Conservation (phyloP, 2,329 filamentous ascomycete genomes). For the Ramularia endophylla region DNA sequence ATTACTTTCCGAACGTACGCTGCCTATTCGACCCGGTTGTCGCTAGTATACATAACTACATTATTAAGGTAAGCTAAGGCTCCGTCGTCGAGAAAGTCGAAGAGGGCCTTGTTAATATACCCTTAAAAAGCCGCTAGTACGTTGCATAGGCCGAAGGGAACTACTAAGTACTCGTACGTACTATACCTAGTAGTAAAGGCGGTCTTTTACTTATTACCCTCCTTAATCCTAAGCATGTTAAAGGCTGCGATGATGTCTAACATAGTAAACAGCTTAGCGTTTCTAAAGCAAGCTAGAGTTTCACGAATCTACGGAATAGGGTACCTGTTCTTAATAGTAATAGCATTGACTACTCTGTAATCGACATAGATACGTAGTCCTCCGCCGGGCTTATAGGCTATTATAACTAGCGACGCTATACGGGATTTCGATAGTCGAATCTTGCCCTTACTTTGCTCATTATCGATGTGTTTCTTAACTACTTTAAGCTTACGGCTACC, state of each 20-base stretch:
- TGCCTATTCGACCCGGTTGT: constrained; percentile 20
- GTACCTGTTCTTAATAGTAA: constrained; percentile 27
- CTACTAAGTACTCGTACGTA: constrained; percentile 21
- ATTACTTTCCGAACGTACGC: constrained; percentile 23
- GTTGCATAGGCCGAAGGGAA: constrained; percentile 24
- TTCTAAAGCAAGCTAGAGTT: constrained; percentile 14
- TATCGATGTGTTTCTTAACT: too few species aligned
- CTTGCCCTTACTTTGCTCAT: background rate
- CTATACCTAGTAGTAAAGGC: too few species aligned
- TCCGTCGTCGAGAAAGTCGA: constrained; percentile 21
- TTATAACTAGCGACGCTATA: background rate
- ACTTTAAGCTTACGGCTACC: too few species aligned
- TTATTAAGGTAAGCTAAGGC: constrained; percentile 23
- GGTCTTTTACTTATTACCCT: too few species aligned
- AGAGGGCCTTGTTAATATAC: constrained; percentile 23
- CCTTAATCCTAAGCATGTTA: too few species aligned
- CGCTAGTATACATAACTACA: constrained; percentile 27
- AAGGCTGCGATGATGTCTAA: too few species aligned
- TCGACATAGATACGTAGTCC: too few species aligned
- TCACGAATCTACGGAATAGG: constrained; percentile 22
- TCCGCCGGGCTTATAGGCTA: background rate
- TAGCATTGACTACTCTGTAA: constrained; percentile 22
- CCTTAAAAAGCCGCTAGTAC: constrained; percentile 20
- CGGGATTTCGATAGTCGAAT: background rate
- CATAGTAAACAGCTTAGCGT: constrained; percentile 18